Percentiles rank a stretch among this genome's conserved stretches.
phyloP scores from a whole-genome alignment of 257 asterid genomes.

The Capsicum baccatum region DNA sequence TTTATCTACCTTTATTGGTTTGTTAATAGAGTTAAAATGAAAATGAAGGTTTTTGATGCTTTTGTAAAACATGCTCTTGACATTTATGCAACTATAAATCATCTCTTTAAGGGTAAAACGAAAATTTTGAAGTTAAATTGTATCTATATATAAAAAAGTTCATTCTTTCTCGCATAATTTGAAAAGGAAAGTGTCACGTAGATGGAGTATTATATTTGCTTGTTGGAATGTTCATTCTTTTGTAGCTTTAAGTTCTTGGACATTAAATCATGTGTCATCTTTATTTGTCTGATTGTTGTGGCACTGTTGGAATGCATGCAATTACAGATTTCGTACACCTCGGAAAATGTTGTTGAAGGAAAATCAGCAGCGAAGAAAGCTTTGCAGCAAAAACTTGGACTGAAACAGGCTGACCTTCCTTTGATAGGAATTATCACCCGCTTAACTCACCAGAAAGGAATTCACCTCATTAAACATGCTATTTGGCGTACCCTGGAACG shows the following conservation, averaged over 20 bases:
- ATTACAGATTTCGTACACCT: conserved; percentile 74
- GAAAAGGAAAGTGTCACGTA: background rate
- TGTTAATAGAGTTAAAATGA: background rate
- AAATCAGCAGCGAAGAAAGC: conserved; percentile 93
- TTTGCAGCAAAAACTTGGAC: conserved; percentile 83
- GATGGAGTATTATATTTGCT: background rate
- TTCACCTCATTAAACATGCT: conserved; percentile 97
- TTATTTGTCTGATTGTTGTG: conserved; percentile 14
- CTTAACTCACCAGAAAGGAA: conserved; percentile 98
- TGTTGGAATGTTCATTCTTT: conserved; percentile 10
- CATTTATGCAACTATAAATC: background rate
- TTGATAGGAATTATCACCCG: conserved; percentile 91
- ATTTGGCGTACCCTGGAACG: conserved; percentile 92
- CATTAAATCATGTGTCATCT: conserved; percentile 26
- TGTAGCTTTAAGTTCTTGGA: conserved; percentile 19
- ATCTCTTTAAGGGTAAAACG: background rate
- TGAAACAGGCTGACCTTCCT: conserved; percentile 76
- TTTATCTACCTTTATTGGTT: conserved; percentile 1
- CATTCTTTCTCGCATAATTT: background rate
- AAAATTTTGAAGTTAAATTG: background rate
- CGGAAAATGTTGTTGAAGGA: conserved; percentile 95
- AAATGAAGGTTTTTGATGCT: background rate
- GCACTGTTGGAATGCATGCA: conserved; percentile 38
- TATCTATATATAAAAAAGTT: background rate
- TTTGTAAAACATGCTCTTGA: background rate